Evolutionary conservation across 257 asterid species (phyloP).

Genomic region (Scutellaria galericulata): DNA sequence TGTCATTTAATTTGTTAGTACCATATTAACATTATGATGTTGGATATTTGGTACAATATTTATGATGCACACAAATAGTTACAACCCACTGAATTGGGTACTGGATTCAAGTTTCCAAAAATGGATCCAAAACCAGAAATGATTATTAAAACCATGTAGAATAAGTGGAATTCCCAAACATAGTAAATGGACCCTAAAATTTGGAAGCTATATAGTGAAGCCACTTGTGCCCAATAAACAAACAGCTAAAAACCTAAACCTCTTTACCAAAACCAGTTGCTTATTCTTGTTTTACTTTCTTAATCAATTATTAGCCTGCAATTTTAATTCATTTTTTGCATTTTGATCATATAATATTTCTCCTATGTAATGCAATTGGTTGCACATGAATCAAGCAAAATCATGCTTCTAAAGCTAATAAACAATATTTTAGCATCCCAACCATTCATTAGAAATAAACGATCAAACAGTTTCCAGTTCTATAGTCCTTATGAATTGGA

Average conservation of each 20-base stretch:
- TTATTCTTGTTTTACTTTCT: background rate
- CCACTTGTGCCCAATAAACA: slow-evolving; percentile 33
- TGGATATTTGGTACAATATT: no score
- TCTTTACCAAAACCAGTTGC: slow-evolving; percentile 42
- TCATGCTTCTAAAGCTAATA: background rate
- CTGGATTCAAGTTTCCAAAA: slow-evolving; percentile 32
- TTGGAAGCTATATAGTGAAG: background rate
- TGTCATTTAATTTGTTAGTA: no score
- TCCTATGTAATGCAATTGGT: background rate
- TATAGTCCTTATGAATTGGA: no score
- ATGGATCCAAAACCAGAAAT: slow-evolving; percentile 40
- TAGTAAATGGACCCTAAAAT: slow-evolving; percentile 44
- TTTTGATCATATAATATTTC: slow-evolving; percentile 14
- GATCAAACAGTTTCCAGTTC: no score
- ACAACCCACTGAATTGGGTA: slow-evolving; percentile 36
- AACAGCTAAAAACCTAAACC: slow-evolving; percentile 35
- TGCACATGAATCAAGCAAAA: slow-evolving; percentile 22
- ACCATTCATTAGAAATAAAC: background rate
- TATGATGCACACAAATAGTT: no score
- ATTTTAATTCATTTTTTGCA: slow-evolving; percentile 3
- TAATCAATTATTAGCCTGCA: background rate
- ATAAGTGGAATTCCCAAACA: slow-evolving; percentile 11
- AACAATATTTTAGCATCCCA: background rate
- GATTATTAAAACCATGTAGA: slow-evolving; percentile 9
- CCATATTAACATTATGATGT: no score